Evolutionary conservation across 129 eudicot genomes (phyloP).

Genomic region (Helichrysum umbraculigerum): DNA sequence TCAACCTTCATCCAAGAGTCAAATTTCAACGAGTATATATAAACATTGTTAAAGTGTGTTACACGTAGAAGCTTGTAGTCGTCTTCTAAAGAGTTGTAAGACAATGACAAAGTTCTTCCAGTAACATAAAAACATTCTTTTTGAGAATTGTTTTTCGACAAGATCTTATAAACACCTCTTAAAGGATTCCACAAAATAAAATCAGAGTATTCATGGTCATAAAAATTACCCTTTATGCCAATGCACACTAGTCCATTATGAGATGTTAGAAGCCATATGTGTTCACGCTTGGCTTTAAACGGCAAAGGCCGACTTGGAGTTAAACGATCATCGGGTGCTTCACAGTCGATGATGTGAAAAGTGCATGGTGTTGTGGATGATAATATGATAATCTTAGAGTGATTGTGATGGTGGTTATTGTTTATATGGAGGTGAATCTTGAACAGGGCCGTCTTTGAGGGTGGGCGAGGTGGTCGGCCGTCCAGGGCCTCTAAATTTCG

Average conservation of each 20-base stretch:
- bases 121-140: not conserved
- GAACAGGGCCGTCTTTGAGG: no score
- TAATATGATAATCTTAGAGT: conserved; percentile 1
- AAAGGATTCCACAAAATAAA: conserved; percentile 14
- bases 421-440: not conserved
- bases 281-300: not conserved
- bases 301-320: not conserved
- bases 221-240: not conserved
- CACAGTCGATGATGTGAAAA: conserved; percentile 12
- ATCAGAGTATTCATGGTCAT: not conserved
- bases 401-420: conserved; percentile 14
- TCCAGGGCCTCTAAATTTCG: no score
- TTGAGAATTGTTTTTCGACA: not conserved
- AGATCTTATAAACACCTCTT: conserved; percentile 8
- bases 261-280: not conserved
- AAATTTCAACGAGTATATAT: conserved; percentile 18
- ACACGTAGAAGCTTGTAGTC: conserved; percentile 23
- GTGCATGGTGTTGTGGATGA: not conserved
- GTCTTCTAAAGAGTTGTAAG: conserved; percentile 10
- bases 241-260: conserved; percentile 16
- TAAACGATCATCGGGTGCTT: conserved; percentile 12
- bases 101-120: not conserved
- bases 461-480: no score
- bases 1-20: conserved; percentile 1
- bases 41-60: not conserved